These are phyloP conservation scores for Brassica hybrid DNA, from an alignment of 441 rosid genomes.

Conservation along the genomic window DNA sequence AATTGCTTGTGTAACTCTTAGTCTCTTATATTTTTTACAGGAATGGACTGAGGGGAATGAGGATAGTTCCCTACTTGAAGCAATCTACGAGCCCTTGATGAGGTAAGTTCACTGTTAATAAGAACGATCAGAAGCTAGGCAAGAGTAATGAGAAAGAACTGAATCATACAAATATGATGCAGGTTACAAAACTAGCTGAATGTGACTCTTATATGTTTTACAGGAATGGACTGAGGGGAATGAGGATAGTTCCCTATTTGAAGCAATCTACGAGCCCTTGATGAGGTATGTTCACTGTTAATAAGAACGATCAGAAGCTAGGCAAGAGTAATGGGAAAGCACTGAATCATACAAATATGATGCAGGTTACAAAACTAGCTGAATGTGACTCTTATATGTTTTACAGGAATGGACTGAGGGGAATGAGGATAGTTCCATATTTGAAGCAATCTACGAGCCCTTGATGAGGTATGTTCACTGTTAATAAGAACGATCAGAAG, in stretches of 20 bases:
- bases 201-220: conserved; percentile 48
- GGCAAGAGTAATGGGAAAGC: conserved; percentile 24
- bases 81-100: conserved; percentile 66
- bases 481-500: not conserved
- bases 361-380: conserved; percentile 81
- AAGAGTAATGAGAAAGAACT: conserved; percentile 30
- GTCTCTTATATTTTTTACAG: conserved; percentile 39
- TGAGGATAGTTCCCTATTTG: too few species aligned
- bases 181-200: conserved; percentile 85
- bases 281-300: too few species aligned
- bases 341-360: conserved; percentile 30
- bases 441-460: too few species aligned
- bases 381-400: conserved; percentile 58
- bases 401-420: too few species aligned
- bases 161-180: conserved; percentile 39
- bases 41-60: conserved; percentile 71
- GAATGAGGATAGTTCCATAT: too few species aligned
- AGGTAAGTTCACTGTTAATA: conserved; percentile 54
- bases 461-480: too few species aligned
- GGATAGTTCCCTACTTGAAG: conserved; percentile 71
- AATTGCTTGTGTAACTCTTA: too few species aligned
- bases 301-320: not conserved
- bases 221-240: too few species aligned
- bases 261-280: too few species aligned
- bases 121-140: not conserved